Base-by-base conservation (phyloP, 1,284 basidiomycete species). In the Thelephora terrestris region DNA sequence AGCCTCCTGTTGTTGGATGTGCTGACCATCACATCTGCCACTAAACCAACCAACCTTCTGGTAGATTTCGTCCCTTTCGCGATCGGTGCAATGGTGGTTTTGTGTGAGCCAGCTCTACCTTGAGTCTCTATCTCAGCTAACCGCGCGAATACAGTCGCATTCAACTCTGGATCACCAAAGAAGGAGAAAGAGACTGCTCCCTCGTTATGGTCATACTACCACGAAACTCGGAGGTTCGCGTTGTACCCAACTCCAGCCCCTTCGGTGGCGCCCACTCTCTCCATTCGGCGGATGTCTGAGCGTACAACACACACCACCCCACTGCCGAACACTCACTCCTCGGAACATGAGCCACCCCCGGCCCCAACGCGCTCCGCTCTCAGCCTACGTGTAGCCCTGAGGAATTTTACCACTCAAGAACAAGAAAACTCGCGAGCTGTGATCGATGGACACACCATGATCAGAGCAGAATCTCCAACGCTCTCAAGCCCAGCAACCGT, bases 21-120 rank as follows among this genome's bases (percentile, higher is more conserved):
- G 7, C 53, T 76, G 24, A 70, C 67, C 2, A 51, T 74, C 24
- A 69, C 69, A 4, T 73, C 75, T 16, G 63, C 63, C 23, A 64
- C 67, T 2, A 59, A 64, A 2, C 54, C 57, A 34, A 69, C 68
- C 18, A 70, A 62, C 42, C 55, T 68, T 7, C 47, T 75, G 4
- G 71, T 65, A 1, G 69, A 76, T 43, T 71, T 71, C 48, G 55
- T 78, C 20, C 74, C 75, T 1, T 70, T 72, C 48, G 70, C 71
- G 50, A 53, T 77, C n/a, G 73, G 70, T 16, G 63, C 71, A 5
- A 50, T 78, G 14, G 49, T 70, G 18, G 73, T 78, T n/a, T 61
- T 78, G 7, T 57, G 66, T 67, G 47, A 48, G 60, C 43, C 9
- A 3, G 9, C 14, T 47, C 20, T 12, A 10, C 29, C 44, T 29